Base-by-base conservation (phyloP, 1,284 basidiomycete species). In the Peniophora sp. region DNA sequence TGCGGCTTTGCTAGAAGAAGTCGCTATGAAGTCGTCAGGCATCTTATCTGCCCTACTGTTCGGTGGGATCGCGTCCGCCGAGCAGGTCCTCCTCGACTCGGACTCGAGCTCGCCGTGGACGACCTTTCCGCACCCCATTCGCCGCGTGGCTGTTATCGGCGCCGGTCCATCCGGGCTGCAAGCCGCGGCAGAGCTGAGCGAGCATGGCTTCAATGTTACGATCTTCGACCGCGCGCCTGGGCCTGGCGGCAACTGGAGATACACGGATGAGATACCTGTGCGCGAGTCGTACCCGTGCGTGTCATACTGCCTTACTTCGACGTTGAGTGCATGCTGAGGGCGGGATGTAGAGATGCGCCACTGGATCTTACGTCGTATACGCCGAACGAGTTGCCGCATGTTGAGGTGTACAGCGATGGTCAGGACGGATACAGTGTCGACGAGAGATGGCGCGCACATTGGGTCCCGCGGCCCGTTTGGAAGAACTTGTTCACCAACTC, bases 201-300 rank as follows among this genome's bases (percentile, higher is more conserved):
- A 41, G 18, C 15, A 41, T 20, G 18, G n/a, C 37, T 41, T 41
- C 37, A 41, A n/a, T 17, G 37, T 41, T 8, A n/a, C n/a, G 15
- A 5, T 41, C 37, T 41, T 41, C 18, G 37, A 41, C 5, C 37
- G 37, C 15, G 15, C 37, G 15, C 37, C 37, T 5, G 37, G 37
- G 5, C 37, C 37, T 20, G 37, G 37, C 37, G 37, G 37, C 18
- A 27, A 27, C n/a, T 46, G 44, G 44, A 15, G n/a, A 12, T 46
- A 10, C 24, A 17, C 44, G 17, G 44, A 46, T 6, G 44, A 61
- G 36, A 54, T 57, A 3, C 60, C 60, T n/a, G 53, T 56, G 15
- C 55, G 60, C 43, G 60, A 62, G 44, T 22, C 60, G 3, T 62
- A 62, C 54, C 60, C 60, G 60, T 62, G 49, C 47, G 59, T 52